Evolutionary conservation across 2,329 filamentous ascomycete genomes (phyloP).

Genomic region (Delphinella strobiligena): DNA sequence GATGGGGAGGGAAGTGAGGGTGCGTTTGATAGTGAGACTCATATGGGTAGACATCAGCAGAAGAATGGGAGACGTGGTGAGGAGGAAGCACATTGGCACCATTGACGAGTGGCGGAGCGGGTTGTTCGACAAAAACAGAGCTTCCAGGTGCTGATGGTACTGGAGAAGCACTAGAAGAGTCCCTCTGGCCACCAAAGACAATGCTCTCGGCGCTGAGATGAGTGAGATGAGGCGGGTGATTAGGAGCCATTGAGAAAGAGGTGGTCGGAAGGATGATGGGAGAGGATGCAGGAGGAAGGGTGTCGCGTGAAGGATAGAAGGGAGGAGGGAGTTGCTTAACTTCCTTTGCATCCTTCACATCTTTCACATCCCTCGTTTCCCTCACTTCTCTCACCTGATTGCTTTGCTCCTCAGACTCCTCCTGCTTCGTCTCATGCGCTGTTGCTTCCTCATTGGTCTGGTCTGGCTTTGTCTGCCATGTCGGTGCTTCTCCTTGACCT

Average conservation of each 20-base stretch:
- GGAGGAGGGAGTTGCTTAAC: not conserved
- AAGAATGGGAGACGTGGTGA: not conserved
- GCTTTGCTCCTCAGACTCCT: too few relatives aligned
- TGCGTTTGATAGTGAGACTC: not conserved
- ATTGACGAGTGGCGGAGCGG: not conserved
- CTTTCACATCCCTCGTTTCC: too few relatives aligned
- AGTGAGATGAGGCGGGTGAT: not conserved
- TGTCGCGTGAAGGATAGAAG: not conserved
- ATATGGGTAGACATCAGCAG: not conserved
- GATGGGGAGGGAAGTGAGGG: not conserved
- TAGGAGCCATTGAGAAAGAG: not conserved
- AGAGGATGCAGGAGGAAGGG: not conserved
- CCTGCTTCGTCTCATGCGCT: too few relatives aligned
- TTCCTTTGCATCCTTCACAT: not conserved
- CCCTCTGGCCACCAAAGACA: constrained; percentile 21
- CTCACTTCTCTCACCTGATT: too few relatives aligned
- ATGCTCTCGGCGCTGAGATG: constrained; percentile 8
- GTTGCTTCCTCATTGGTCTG: too few relatives aligned
- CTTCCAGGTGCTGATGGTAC: constrained; percentile 8
- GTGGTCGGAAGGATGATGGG: not conserved
- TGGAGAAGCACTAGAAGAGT: constrained; percentile 22
- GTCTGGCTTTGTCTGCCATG: too few relatives aligned
- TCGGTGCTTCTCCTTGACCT: too few relatives aligned
- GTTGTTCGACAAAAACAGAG: not conserved
- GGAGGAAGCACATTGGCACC: not conserved